Percentiles rank a stretch among this genome's conserved stretches.
Conservation (phyloP, 768 basidiomycete species). For the Cantharellus anzutake region DNA sequence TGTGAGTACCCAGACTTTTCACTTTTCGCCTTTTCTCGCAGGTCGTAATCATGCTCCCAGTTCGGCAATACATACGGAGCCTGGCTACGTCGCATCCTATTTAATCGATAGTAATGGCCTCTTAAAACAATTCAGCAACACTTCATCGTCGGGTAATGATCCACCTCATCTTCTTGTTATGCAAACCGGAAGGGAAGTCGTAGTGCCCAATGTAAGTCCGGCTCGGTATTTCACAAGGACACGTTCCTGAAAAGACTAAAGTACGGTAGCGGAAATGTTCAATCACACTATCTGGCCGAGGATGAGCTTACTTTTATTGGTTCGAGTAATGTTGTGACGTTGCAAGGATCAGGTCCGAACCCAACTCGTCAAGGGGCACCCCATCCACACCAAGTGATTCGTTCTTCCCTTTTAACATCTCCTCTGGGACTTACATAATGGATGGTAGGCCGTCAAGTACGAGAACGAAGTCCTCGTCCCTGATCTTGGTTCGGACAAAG, state of each 20-base stretch:
- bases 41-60: neutral
- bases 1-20: neutral
- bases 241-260: neutral
- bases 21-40: neutral
- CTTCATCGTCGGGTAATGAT: neutral
- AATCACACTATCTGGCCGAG: neutral
- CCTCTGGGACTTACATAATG: neutral
- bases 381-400: conserved; percentile 8
- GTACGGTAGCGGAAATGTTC: neutral
- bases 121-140: neutral
- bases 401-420: neutral
- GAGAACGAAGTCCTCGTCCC: conserved; percentile 4
- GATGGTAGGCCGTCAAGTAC: conserved; percentile 1
- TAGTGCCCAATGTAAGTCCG: conserved; percentile 6
- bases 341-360: conserved; percentile 7
- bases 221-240: neutral
- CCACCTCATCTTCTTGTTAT: conserved; percentile 4
- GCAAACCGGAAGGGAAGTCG: conserved; percentile 3
- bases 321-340: conserved; percentile 1
- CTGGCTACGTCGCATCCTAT: neutral
- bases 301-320: neutral
- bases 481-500: conserved; percentile 8
- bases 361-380: conserved; percentile 3
- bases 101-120: neutral
- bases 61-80: neutral